These are phyloP conservation scores for Klebsormidium nitens DNA, from an alignment of 139 green algal genomes.

Conservation along the genomic window DNA sequence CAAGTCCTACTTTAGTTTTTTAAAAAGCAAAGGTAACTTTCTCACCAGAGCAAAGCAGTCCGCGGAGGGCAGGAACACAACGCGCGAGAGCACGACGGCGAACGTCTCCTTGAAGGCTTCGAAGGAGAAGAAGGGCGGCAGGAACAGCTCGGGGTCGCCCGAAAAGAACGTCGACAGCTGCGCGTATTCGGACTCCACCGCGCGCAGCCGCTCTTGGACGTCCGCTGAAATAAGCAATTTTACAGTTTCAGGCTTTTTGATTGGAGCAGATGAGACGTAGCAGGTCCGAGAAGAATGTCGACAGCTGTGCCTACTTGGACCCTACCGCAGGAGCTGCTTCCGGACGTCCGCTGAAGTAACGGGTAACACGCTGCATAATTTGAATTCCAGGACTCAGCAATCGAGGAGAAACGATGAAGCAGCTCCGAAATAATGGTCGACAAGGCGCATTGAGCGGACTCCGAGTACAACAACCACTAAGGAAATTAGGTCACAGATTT, in stretches of 20 bases:
- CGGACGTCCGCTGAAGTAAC: slow-evolving; percentile 47
- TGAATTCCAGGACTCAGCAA: too few species aligned
- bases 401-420: too few species aligned
- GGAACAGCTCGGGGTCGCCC: slow-evolving; percentile 23
- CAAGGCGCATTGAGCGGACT: too few species aligned
- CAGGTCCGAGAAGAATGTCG: background rate
- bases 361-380: too few species aligned
- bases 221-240: too few species aligned
- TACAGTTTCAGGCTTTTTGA: too few species aligned
- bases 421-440: background rate
- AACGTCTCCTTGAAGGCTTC: slow-evolving; percentile 67
- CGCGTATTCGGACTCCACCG: slow-evolving; percentile 59
- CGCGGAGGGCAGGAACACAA: slow-evolving; percentile 75
- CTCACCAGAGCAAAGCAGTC: slow-evolving; percentile 82
- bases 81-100: slow-evolving; percentile 66
- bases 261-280: too few species aligned
- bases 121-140: slow-evolving; percentile 37
- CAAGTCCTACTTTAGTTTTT: too few species aligned
- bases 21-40: too few species aligned
- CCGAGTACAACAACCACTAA: too few species aligned
- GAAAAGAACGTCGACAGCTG: slow-evolving; percentile 1
- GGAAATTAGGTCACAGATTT: too few species aligned
- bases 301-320: slow-evolving; percentile 52
- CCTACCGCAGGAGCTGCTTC: slow-evolving; percentile 42
- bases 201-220: slow-evolving; percentile 36